Base-by-base conservation (phyloP, 2,329 filamentous ascomycete species). In the Claviceps africana region DNA sequence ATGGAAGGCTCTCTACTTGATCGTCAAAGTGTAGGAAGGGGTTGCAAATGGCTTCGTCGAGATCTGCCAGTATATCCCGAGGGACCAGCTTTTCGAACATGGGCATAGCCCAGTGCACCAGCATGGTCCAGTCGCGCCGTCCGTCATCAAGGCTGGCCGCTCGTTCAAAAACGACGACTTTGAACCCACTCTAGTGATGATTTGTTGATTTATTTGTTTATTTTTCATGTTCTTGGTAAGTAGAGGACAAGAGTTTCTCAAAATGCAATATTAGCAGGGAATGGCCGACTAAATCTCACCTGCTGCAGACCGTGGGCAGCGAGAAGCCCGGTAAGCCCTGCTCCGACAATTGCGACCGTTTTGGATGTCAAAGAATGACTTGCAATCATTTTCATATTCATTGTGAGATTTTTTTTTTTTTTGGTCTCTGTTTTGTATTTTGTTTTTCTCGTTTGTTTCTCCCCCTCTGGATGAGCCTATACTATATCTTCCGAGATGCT, bases 71-170 rank as follows among this genome's bases (percentile, higher is more conserved):
- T 10, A 70, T 56, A 4, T 62, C 57, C 5, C 61, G 52, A 1
- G 69, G 67, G 2, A 71, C 59, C 47, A 70, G 56, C 45, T 64
- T 56, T 43, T 51, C 55, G 48, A 72, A 61, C 6, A 60, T 57
- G 1, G 65, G 62, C 58, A 69, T 62, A 13, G 64, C 68, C 69
- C 69, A 72, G 55, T 69, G 67, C 22, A 70, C 55, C 11, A 67
- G 59, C 33, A 70, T 67, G n/a, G 64, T 65, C 67, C 67, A 70
- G 58, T 70, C 67, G 51, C 67, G 65, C 2, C 53, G 47, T 9
- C 66, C 62, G 22, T 59, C 58, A 9, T 62, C 56, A 51, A 67
- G 45, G 49, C 58, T 55, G 1, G 51, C 48, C 35, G 69, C 67
- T 17, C 53, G 47, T 22, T 70, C 67, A 48, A 63, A 67, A 2